A percentile compares a stretch with the other conserved stretches of the same genome.
Conservation (phyloP, 2,329 filamentous ascomycete genomes). For the Calonectria montana region DNA sequence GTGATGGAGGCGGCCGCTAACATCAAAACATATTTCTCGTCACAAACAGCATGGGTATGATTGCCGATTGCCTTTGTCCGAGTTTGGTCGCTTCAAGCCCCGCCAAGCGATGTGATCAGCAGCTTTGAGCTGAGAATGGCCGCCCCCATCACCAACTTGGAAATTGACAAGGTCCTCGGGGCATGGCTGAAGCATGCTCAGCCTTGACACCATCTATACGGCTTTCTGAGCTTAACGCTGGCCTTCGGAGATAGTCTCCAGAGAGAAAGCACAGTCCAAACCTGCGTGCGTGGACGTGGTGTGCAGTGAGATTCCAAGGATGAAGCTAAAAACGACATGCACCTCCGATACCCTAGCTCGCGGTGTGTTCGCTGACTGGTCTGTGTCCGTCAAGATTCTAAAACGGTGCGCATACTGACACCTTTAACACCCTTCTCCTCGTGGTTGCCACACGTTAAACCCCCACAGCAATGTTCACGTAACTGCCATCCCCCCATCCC, state of each 20-base stretch:
- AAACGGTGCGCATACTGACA: not conserved
- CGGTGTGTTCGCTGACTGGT: constrained; percentile 6
- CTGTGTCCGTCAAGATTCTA: not conserved
- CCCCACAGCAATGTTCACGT: not conserved
- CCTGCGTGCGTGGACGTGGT: not conserved
- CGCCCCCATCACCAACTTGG: not conserved
- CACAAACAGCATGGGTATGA: constrained; percentile 4
- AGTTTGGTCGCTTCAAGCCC: not conserved
- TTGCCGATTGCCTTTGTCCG: constrained; percentile 13
- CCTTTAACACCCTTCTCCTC: constrained; percentile 5
- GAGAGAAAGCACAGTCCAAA: not conserved
- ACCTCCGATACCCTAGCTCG: constrained; percentile 24
- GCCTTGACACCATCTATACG: constrained; percentile 3
- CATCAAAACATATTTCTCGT: constrained; percentile 10
- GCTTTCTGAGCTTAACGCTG: not conserved
- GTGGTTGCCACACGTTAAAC: constrained; percentile 19
- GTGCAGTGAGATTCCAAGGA: not conserved
- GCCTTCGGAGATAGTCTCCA: not conserved
- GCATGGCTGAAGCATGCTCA: not conserved
- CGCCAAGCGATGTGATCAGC: constrained; percentile 17
- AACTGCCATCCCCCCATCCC: not conserved
- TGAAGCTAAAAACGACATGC: not conserved
- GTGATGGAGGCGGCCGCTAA: constrained; percentile 12
- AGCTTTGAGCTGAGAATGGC: not conserved
- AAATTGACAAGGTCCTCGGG: constrained; percentile 4